Evolutionary conservation across 495 filamentous ascomycete genomes (phyloP).

Genomic region (Aspergillus nanangensis): DNA sequence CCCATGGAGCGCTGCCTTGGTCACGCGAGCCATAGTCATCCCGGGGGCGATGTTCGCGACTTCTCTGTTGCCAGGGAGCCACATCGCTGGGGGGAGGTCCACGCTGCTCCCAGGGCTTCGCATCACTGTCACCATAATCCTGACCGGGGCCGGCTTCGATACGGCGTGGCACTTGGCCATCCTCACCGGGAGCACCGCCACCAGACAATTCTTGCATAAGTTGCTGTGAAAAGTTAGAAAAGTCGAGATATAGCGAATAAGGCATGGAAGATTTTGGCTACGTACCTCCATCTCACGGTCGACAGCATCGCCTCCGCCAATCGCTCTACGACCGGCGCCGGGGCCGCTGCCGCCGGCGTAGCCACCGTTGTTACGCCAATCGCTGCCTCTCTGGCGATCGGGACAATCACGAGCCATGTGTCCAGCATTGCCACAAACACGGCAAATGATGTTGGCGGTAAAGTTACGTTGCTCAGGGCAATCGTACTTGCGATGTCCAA

Average conservation of each 20-base stretch:
- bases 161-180: conserved; percentile 64
- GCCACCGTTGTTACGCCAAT: conserved; percentile 78
- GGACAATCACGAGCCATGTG: conserved; percentile 94
- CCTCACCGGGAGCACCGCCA: conserved; percentile 53
- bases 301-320: conserved; percentile 75
- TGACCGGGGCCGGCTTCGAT: conserved; percentile 80
- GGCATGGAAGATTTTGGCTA: too few relatives aligned
- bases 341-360: conserved; percentile 28
- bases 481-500: conserved; percentile 98
- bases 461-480: conserved; percentile 97
- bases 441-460: conserved; percentile 98
- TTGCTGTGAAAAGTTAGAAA: conserved; percentile 55
- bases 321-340: conserved; percentile 53
- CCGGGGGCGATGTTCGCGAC: conserved; percentile 49
- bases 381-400: conserved; percentile 81
- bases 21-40: conserved; percentile 48
- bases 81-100: conserved; percentile 70
- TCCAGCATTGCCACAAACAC: conserved; percentile 91
- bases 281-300: conserved; percentile 93
- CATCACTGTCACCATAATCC: conserved; percentile 50
- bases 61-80: conserved; percentile 68
- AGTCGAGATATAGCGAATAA: background rate
- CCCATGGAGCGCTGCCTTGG: conserved; percentile 48
- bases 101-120: conserved; percentile 92
- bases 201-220: conserved; percentile 97